These are phyloP conservation scores for Cyclotella atomus DNA, from an alignment of 108 stramenopile species.

Conservation along the genomic window DNA sequence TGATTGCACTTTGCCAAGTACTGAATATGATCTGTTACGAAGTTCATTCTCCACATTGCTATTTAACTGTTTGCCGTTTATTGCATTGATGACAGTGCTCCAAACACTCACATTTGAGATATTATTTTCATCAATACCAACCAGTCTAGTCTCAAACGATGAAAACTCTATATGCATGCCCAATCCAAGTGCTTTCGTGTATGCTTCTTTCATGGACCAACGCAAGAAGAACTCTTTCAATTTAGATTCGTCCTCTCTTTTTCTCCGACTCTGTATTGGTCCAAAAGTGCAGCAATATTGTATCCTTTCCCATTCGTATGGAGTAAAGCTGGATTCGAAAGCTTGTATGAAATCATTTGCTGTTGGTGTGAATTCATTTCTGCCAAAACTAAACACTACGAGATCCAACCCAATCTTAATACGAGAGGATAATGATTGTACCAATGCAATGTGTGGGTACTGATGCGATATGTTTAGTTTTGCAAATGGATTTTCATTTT, in stretches of 20 bases:
- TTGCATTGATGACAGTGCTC: background rate
- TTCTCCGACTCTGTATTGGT: background rate
- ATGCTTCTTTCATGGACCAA: constrained; percentile 89
- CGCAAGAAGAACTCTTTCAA: constrained; percentile 74
- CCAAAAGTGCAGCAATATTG: background rate
- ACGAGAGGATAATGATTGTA: constrained; percentile 21
- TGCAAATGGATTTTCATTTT: constrained; percentile 32
- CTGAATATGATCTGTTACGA: constrained; percentile 8
- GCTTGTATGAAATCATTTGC: constrained; percentile 62
- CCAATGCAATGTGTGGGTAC: constrained; percentile 74
- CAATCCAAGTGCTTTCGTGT: constrained; percentile 82
- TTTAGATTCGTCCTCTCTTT: constrained; percentile 39
- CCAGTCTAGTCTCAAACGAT: constrained; percentile 57
- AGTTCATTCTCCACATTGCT: background rate
- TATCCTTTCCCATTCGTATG: constrained; percentile 69
- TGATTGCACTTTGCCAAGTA: constrained; percentile 17
- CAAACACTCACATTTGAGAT: constrained; percentile 5
- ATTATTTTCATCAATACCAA: constrained; percentile 14
- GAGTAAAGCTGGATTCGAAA: constrained; percentile 59
- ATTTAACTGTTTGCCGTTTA: background rate
- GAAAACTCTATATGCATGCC: constrained; percentile 70
- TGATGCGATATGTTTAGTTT: constrained; percentile 81
- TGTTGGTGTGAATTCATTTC: constrained; percentile 46
- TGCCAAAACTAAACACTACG: constrained; percentile 61
- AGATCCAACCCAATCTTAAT: constrained; percentile 68